These are phyloP conservation scores for Leishmania aethiopica DNA, from an alignment of 208 protist species.

Conservation along the genomic window DNA sequence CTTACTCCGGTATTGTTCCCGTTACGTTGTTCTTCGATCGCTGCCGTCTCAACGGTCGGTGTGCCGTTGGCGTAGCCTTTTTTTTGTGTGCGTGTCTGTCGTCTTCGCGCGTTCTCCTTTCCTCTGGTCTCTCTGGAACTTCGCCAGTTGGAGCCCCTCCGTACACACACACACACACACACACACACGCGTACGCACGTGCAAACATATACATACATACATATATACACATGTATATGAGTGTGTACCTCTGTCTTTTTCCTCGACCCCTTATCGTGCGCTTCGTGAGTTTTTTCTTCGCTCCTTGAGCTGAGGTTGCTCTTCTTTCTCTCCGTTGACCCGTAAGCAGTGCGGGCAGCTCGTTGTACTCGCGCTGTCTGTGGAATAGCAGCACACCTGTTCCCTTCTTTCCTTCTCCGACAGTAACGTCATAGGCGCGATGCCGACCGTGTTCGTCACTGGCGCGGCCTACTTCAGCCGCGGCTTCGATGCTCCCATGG, in stretches of 20 bases:
- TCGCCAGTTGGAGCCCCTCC: not conserved
- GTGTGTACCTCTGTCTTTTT: not conserved
- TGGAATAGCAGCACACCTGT: not conserved
- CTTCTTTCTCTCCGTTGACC: not conserved
- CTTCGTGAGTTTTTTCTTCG: not conserved
- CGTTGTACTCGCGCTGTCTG: not conserved
- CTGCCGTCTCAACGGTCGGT: not conserved
- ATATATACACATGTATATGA: not conserved
- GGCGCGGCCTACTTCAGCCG: constrained; percentile 62
- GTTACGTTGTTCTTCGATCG: not conserved
- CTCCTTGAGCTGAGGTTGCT: not conserved
- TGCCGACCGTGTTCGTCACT: constrained; percentile 27
- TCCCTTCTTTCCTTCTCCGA: not conserved
- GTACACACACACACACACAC: not conserved
- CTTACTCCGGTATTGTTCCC: not conserved
- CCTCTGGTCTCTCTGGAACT: not conserved
- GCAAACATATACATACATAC: not conserved
- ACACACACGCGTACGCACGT: not conserved
- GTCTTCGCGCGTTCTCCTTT: not conserved
- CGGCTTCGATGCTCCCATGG: constrained; percentile 86
- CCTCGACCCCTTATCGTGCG: not conserved
- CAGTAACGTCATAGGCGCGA: not conserved
- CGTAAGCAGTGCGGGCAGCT: not conserved
- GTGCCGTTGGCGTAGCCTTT: not conserved
- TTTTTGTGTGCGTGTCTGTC: not conserved